Evolutionary conservation across 345 rosid genomes (phyloP), one percentile per base, ranked within the genome.

Genomic region (Barbarea vulgaris): DNA sequence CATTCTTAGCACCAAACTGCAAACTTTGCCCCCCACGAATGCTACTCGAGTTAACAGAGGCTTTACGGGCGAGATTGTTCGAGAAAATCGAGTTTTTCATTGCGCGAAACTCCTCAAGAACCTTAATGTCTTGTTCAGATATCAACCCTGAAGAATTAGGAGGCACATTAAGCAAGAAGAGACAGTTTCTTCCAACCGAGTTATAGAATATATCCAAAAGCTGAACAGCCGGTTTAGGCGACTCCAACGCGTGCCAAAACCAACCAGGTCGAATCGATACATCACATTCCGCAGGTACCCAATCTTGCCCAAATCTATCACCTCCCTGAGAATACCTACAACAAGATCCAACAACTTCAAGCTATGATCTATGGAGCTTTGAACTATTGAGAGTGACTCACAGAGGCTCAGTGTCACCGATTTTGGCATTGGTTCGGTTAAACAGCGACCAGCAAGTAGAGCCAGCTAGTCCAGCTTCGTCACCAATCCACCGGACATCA

Each of bases 261-360:
- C 97, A 91, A 55, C 98, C 96, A 1, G 85, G 92, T 69, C 96
- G 75, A 65, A 94, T 91, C 21, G 93, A 94, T 60, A 94, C 97
- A 80, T 89, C 97, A 51, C 98, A 91, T 70, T 94, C 98, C 8
- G 91, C 86, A 24, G 97, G 95, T 42, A 94, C 89, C 96, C 97
- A 91, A 75, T 91, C 94, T 30, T 80, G 82, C 42, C 97, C 97
- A 0, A 24, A 70, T 0, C 84, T 81, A 76, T 94, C 98, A 71
- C 98, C 96, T 42, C 58, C 64, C 53, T 76, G 78, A 4, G 78
- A 79, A 69, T 89, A 94, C 69, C 93, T 93, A 76, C 67, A 50
- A 53, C 19, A 62, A 58, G 27, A 34, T 10, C 19, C 0, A 69
- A 75, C 18, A 70, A n/a, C 1, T 5, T 39, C 56, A 72, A 64